Base-by-base conservation (phyloP, 768 basidiomycete species). In the Tephrocybe sp. region DNA sequence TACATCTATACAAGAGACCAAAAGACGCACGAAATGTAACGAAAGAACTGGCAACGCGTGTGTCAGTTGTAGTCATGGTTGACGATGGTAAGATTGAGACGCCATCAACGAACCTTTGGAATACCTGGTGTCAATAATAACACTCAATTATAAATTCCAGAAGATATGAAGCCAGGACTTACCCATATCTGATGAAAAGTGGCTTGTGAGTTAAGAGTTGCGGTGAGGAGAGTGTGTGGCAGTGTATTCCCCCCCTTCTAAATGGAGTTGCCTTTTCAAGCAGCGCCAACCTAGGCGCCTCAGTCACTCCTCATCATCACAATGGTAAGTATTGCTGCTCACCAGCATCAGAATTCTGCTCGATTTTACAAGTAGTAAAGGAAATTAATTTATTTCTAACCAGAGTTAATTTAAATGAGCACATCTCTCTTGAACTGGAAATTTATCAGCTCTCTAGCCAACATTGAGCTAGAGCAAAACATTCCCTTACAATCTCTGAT, bases 1-100 rank as follows among this genome's bases (percentile, higher is more conserved):
- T 31, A 23, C 16, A 20, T 7, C 7, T 16, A 0, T 16, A 12
- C 7, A 8, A 40, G 23, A 33, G 7, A 16, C 42, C 33, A 3
- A 36, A 35, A 40, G 44, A 73, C 89, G 61, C 68, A 91, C 87
- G 93, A 95, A 61, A 95, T 91, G 67, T 93, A 97, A 70, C 93
- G 85, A 79, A 97, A 97, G 73, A 97, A 97, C 94, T 96, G 59
- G 45, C 48, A 48, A 19, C 49, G 51, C 62, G 48, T 55, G 46
- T 49, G 45, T 56, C 36, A 48, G 48, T 53, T 45, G 43, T 22
- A 45, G 35, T 49, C 32, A 31, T 34, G 17, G 8, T 48, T 38
- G 46, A 30, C 20, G 6, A 39, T 31, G 23, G 26, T 13, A 31
- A n/a, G 42, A 53, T 48, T 30, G 48, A 9, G 23, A 31, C 39